Conservation (phyloP, 805 yeast genomes). For the Teunomyces barrocoloradensis region DNA sequence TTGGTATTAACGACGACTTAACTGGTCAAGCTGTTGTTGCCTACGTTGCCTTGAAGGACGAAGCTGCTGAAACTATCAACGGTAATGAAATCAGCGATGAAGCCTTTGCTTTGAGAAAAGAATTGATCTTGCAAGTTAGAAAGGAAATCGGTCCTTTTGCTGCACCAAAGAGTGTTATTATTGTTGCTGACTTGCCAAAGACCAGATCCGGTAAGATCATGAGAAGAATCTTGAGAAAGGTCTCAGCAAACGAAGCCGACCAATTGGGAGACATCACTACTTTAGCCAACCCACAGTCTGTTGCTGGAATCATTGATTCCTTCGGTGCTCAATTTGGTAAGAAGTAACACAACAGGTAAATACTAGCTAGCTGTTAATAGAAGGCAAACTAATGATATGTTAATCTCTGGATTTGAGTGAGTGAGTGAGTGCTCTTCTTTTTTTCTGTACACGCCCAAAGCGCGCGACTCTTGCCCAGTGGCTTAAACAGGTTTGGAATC, state of each 20-base stretch:
- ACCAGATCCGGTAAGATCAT: slow-evolving; percentile 84
- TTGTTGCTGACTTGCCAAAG: slow-evolving; percentile 79
- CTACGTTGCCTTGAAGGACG: slow-evolving; percentile 69
- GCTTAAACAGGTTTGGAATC: background rate
- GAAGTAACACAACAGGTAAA: slow-evolving; percentile 21
- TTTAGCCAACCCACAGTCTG: slow-evolving; percentile 73
- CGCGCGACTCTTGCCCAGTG: background rate
- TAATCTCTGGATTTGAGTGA: background rate
- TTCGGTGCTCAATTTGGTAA: slow-evolving; percentile 40
- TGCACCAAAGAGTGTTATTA: slow-evolving; percentile 71
- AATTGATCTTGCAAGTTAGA: slow-evolving; percentile 66
- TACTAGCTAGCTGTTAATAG: background rate
- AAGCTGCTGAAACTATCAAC: slow-evolving; percentile 24
- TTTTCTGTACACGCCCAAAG: background rate
- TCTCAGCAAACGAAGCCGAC: slow-evolving; percentile 72
- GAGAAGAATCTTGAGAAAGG: slow-evolving; percentile 82
- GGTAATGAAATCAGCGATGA: slow-evolving; percentile 42
- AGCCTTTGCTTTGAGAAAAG: slow-evolving; percentile 54
- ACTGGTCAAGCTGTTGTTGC: slow-evolving; percentile 89
- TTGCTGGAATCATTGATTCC: slow-evolving; percentile 56
- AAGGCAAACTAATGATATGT: background rate
- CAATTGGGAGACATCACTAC: slow-evolving; percentile 80
- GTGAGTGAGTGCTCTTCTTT: no score
- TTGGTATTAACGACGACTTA: slow-evolving; percentile 77
- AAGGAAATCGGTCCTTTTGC: slow-evolving; percentile 85